These are phyloP conservation scores for Anthracocystis panici-leucophaei DNA, from an alignment of 1,284 basidiomycete species.

Conservation along the genomic window DNA sequence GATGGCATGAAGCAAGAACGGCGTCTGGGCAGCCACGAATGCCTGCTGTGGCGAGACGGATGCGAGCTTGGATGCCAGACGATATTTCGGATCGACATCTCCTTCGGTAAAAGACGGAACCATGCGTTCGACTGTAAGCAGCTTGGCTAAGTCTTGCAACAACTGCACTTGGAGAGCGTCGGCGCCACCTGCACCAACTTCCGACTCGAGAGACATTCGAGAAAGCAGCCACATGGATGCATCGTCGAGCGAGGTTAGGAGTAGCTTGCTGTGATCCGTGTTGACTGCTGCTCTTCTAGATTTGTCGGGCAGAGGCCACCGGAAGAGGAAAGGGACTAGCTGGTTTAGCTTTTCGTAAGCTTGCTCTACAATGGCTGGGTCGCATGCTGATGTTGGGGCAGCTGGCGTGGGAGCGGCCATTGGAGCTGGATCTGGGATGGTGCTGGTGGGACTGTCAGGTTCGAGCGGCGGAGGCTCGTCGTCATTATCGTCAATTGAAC, in stretches of 20 bases:
- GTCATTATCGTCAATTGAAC: conserved; percentile 13
- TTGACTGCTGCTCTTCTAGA: too few species aligned
- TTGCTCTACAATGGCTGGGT: not conserved
- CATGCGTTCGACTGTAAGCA: conserved; percentile 16
- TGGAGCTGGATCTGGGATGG: not conserved
- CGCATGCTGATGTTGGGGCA: not conserved
- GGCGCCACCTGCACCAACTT: conserved; percentile 17
- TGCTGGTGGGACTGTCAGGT: conserved; percentile 20
- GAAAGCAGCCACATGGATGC: conserved; percentile 40
- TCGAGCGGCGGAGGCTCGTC: conserved; percentile 53
- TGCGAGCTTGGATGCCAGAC: conserved; percentile 14
- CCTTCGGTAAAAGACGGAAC: conserved; percentile 14
- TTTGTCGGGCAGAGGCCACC: not conserved
- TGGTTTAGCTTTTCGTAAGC: conserved; percentile 16
- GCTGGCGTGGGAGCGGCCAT: not conserved
- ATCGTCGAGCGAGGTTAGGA: conserved; percentile 27
- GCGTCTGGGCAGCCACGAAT: conserved; percentile 19
- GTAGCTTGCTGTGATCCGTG: conserved; percentile 8
- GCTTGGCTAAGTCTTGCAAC: conserved; percentile 18
- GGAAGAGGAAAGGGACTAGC: conserved; percentile 34
- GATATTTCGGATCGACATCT: conserved; percentile 14
- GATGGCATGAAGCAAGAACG: conserved; percentile 30
- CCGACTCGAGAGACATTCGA: conserved; percentile 19
- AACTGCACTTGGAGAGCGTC: conserved; percentile 33
- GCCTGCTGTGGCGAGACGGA: conserved; percentile 22